Base-by-base conservation (phyloP, 768 basidiomycete species). In the Agaricus subrufescens region DNA sequence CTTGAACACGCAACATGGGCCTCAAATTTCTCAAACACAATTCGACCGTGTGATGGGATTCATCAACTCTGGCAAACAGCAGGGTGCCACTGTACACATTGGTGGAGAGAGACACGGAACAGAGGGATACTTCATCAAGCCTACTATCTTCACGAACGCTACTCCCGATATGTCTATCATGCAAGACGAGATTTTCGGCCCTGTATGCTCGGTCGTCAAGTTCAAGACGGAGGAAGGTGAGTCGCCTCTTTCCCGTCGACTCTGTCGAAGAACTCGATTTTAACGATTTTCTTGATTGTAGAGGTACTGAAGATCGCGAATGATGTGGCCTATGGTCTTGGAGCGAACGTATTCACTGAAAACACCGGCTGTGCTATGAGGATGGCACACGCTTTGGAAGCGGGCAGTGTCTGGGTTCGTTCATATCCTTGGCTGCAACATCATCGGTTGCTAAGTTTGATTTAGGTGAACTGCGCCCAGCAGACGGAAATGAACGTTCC, bases 171-270 rank as follows among this genome's bases (percentile, higher is more conserved):
- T 91, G 87, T 84, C 80, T 68, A 89, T 92, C 54, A 85, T 87
- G 14, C 68, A 67, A 54, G 85, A 88, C 62, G 84, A 92, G 69
- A 91, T 91, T 60, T 91, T 92, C 61, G 90, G 90, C 3, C 90
- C 91, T 4, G 88, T 92, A 46, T 83, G 83, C 55, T 88, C 86
- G 27, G 72, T 94, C 39, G 79, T 86, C 74, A 87, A 85, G 66
- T 94, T 94, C 73, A 81, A 86, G 63, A 78, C 82, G 53, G 83
- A 83, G 58, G 78, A 81, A 2, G 69, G 65, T 66, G 26, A 27
- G 19, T 11, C 3, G 12, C 15, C 9, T 27, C 27, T 37, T 19
- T 46, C 23, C 34, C 39, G 3, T 0, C 5, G 4, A 3, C 6
- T 25, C 40, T 38, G 14, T 14, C 19, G 19, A 19, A 19, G 19